Conservation (phyloP, 2,329 filamentous ascomycete species). For the Chrysosporium queenslandicum region DNA sequence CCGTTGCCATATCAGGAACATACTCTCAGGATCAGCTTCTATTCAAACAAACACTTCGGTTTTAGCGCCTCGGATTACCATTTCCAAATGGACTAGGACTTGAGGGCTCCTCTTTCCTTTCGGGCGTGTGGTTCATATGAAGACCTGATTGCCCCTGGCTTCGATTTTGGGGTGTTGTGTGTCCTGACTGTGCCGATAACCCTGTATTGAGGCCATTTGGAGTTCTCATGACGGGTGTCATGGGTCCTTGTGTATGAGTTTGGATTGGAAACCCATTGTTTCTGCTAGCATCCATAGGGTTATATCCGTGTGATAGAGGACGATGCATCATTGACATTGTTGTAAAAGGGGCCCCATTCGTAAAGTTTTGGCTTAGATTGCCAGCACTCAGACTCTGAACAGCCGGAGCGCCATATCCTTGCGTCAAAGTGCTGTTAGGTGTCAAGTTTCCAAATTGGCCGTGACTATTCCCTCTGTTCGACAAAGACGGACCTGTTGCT, state of each 20-base stretch:
- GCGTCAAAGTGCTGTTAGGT: not conserved
- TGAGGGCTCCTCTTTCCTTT: not conserved
- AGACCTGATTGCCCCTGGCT: not conserved
- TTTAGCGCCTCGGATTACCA: not conserved
- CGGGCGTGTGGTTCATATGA: not conserved
- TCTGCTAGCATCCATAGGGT: not conserved
- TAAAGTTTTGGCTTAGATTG: not conserved
- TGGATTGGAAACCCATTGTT: not conserved
- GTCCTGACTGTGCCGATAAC: not conserved
- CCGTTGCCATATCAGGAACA: not conserved
- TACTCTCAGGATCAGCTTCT: not conserved
- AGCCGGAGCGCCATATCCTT: not conserved
- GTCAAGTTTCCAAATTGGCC: not conserved
- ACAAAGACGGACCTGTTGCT: not conserved
- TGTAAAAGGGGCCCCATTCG: not conserved
- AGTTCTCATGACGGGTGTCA: slow-evolving; percentile 6
- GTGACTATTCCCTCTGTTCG: not conserved
- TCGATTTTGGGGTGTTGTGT: not conserved
- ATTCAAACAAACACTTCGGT: not conserved
- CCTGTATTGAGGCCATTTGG: not conserved
- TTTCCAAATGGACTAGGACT: not conserved
- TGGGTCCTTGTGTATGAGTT: not conserved
- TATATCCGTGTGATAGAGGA: slow-evolving; percentile 1
- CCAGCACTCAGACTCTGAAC: not conserved
- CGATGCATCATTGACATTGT: not conserved